A percentile compares a stretch with the other conserved stretches of the same genome.
These are phyloP conservation scores for Isabelozyma gotoi DNA, from an alignment of 805 yeast genomes.

Conservation along the genomic window DNA sequence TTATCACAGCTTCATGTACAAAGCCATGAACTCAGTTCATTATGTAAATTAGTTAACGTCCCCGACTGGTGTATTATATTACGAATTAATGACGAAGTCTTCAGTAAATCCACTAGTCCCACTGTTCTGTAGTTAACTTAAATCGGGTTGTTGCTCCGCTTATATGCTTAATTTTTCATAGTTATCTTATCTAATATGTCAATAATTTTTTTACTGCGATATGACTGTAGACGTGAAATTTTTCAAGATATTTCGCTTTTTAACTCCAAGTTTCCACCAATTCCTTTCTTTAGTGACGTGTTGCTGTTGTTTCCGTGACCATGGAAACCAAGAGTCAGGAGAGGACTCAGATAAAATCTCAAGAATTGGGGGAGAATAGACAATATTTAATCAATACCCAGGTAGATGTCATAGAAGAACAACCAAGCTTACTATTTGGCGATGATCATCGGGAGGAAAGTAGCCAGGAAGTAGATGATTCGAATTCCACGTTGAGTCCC, in stretches of 20 bases:
- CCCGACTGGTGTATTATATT: not conserved
- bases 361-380: not conserved
- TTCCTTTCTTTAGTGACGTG: not conserved
- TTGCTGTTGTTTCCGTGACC: not conserved
- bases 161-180: too few relatives aligned
- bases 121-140: not conserved
- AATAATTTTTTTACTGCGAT: not conserved
- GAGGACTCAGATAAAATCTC: not conserved
- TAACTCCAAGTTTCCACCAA: not conserved
- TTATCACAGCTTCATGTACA: too few relatives aligned
- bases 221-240: not conserved
- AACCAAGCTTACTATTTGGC: not conserved
- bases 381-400: not conserved
- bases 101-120: not conserved
- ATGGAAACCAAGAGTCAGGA: not conserved
- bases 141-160: too few relatives aligned
- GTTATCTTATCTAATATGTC: not conserved
- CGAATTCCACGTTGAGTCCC: not conserved
- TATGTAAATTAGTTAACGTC: not conserved
- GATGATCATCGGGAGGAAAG: not conserved
- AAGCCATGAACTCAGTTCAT: slow-evolving; percentile 1
- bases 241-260: not conserved
- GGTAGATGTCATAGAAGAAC: not conserved
- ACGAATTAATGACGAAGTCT: not conserved
- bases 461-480: not conserved